Evolutionary conservation across 371 early-diverging fungal genomes (phyloP).

Genomic region (Sporodiniella umbellata): DNA sequence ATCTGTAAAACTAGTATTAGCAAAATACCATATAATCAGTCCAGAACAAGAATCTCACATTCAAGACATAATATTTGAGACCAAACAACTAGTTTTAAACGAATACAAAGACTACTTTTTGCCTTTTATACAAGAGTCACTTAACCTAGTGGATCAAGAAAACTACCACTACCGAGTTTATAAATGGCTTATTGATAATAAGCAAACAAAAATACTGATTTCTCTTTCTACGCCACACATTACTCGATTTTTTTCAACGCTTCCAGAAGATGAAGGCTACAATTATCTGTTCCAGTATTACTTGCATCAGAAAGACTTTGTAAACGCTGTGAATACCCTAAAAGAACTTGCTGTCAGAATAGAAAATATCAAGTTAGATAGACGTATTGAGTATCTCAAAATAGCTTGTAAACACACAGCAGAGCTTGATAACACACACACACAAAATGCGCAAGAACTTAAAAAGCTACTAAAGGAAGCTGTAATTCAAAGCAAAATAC

Average conservation of each 20-base stretch:
- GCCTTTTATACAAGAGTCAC: neutral
- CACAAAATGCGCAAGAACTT: neutral
- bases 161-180: conserved; percentile 9
- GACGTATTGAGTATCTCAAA: conserved; percentile 2
- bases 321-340: neutral
- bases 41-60: neutral
- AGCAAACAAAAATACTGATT: neutral
- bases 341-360: conserved; percentile 1
- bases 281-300: conserved; percentile 7
- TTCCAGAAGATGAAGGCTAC: neutral
- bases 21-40: conserved; percentile 1
- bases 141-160: conserved; percentile 1
- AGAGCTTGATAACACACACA: neutral
- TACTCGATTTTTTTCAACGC: conserved; percentile 5
- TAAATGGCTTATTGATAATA: conserved; percentile 5
- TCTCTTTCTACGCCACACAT: conserved; percentile 3
- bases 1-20: conserved; percentile 1
- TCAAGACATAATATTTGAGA: neutral
- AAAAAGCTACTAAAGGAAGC: neutral
- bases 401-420: conserved; percentile 1
- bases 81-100: neutral
- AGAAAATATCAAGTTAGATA: neutral
- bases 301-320: conserved; percentile 1
- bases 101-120: neutral
- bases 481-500: conserved; percentile 3